phyloP scores from a whole-genome alignment of 352 stramenopile genomes.

The Aphanomyces cochlioides region DNA sequence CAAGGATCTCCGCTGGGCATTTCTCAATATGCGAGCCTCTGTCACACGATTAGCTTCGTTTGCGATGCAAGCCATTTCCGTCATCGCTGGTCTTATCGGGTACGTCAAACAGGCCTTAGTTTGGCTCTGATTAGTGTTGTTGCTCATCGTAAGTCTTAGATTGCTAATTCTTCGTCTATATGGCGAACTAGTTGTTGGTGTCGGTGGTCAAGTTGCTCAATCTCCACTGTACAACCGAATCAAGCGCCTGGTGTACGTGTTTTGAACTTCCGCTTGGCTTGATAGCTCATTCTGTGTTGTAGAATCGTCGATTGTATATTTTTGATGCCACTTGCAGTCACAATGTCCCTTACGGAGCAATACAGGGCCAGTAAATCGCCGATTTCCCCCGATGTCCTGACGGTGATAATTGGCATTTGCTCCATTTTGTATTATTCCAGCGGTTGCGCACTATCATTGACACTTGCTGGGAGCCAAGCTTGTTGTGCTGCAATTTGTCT shows the following conservation, averaged over 20 bases:
- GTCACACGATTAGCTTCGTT: neutral
- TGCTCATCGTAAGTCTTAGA: neutral
- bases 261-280: neutral
- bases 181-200: neutral
- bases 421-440: slow-evolving; percentile 15
- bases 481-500: slow-evolving; percentile 11
- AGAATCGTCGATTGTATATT: neutral
- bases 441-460: slow-evolving; percentile 16
- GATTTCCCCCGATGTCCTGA: neutral
- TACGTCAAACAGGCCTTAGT: neutral
- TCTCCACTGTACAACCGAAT: slow-evolving; percentile 5
- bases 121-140: too few species aligned
- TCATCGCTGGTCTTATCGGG: neutral
- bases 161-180: neutral
- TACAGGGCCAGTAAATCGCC: neutral
- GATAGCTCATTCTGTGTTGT: neutral
- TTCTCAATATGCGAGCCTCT: neutral
- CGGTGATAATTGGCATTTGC: neutral
- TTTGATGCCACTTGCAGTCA: neutral
- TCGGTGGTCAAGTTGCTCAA: neutral
- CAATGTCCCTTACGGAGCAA: neutral
- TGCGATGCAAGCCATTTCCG: neutral
- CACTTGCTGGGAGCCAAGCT: slow-evolving; percentile 17
- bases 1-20: neutral
- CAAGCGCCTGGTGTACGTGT: slow-evolving; percentile 4